A percentile compares a stretch with the other conserved stretches of the same genome.
These are phyloP conservation scores for Russula sp. DNA, from an alignment of 768 basidiomycete genomes.

Conservation along the genomic window DNA sequence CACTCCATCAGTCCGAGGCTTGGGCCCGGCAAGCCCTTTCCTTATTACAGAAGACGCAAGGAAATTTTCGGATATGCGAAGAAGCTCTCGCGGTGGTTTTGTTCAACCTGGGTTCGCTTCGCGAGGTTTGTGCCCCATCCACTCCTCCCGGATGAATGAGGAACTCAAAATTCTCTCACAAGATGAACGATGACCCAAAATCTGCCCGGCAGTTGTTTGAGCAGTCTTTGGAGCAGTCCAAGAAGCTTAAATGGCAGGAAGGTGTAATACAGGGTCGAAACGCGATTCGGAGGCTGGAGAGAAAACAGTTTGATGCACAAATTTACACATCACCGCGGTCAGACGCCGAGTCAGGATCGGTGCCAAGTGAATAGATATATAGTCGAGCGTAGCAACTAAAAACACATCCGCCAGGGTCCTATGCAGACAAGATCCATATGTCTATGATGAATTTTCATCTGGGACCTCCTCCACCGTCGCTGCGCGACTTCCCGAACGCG, in stretches of 20 bases:
- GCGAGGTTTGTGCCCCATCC: slow-evolving; percentile 17
- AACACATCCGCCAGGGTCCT: not conserved
- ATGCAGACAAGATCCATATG: not conserved
- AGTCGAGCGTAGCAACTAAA: slow-evolving; percentile 7
- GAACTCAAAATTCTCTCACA: not conserved
- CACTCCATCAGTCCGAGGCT: slow-evolving; percentile 45
- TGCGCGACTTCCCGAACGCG: slow-evolving; percentile 31
- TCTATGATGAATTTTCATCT: slow-evolving; percentile 29
- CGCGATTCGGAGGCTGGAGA: slow-evolving; percentile 20
- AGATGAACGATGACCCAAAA: slow-evolving; percentile 19
- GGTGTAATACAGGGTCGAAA: slow-evolving; percentile 17
- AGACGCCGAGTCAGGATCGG: slow-evolving; percentile 11
- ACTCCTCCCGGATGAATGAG: not conserved
- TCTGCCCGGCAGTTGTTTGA: slow-evolving; percentile 17
- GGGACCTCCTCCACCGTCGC: slow-evolving; percentile 32
- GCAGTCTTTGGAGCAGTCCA: slow-evolving; percentile 21
- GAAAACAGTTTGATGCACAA: not conserved
- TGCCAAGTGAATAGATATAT: slow-evolving; percentile 19
- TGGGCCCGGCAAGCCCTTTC: slow-evolving; percentile 52
- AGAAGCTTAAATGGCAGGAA: slow-evolving; percentile 17
- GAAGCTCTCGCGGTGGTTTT: slow-evolving; percentile 20
- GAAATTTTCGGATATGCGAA: slow-evolving; percentile 16
- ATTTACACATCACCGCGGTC: not conserved
- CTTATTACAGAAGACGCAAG: slow-evolving; percentile 30
- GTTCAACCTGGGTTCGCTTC: slow-evolving; percentile 23